Base-by-base conservation (phyloP, 2,329 filamentous ascomycete genomes). In the Colletotrichum tropicicola region DNA sequence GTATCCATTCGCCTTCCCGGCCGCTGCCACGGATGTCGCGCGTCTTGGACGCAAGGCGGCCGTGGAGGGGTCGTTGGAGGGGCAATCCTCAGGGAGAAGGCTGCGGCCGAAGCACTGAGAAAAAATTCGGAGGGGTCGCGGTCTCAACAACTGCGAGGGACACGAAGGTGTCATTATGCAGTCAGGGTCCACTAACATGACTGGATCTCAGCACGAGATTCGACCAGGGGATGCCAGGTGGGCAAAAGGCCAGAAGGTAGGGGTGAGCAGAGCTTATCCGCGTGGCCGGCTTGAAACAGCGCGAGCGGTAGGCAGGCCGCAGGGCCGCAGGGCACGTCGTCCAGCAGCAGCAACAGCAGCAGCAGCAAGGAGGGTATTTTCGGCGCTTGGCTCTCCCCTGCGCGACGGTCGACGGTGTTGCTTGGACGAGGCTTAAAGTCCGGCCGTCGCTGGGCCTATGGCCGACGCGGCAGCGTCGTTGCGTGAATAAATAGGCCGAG, bases 271-370 rank as follows among this genome's bases (percentile, higher is more conserved):
- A 65, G 62, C 57, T 65, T 65, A 56, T 51, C 57, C 62, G 62
- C 62, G 49, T 51, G 21, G 57, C 61, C 61, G 49, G 61, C 57
- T 65, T 62, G 62, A 65, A 65, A 65, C 62, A 35, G 28, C 61
- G 48, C 61, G 57, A 62, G 62, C 60, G 49, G 32, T 32, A 43
- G 48, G 17, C 28, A 27, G n/a, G n/a, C n/a, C n/a, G n/a, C n/a
- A n/a, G n/a, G n/a, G n/a, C n/a, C n/a, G n/a, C n/a, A n/a, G n/a
- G n/a, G n/a, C n/a, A n/a, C n/a, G 49, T 35, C 32, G 47, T 43
- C 47, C 39, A 54, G 41, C 17, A 44, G 49, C 41, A n/a, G 21
- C n/a, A n/a, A 17, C n/a, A n/a, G 58, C 39, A 54, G 41, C 17
- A 44, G 49, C 41, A n/a, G 21, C n/a, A n/a, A 17, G 30, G 32